A percentile compares a stretch with the other conserved stretches of the same genome.
Evolutionary conservation across 768 basidiomycete genomes (phyloP).

Genomic region (Butyriboletus loyo): DNA sequence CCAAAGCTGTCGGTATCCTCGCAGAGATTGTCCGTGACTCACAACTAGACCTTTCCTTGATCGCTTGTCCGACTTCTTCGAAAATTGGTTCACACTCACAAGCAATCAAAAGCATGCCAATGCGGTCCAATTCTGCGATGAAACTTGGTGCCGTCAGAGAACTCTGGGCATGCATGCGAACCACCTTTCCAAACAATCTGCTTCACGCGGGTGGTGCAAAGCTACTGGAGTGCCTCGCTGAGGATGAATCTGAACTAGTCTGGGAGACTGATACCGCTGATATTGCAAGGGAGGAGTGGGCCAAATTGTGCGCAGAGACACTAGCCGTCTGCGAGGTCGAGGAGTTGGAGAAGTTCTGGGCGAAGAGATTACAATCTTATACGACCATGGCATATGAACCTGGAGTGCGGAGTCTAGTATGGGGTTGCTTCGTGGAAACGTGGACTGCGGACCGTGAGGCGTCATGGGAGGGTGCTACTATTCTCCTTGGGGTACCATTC

Average conservation of each 20-base stretch:
- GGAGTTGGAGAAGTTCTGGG: constrained; percentile 55
- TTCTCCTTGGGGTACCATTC: constrained; percentile 61
- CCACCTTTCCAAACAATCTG: constrained; percentile 39
- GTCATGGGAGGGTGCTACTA: constrained; percentile 52
- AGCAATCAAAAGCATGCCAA: constrained; percentile 1
- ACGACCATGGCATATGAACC: constrained; percentile 32
- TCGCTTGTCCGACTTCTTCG: constrained; percentile 18
- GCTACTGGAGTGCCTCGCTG: constrained; percentile 48
- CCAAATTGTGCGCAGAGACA: constrained; percentile 54
- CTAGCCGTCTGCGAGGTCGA: constrained; percentile 45
- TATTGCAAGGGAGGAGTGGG: constrained; percentile 55
- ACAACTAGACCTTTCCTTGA: constrained; percentile 40
- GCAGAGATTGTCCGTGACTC: constrained; percentile 47
- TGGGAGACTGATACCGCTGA: constrained; percentile 42
- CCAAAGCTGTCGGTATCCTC: constrained; percentile 42
- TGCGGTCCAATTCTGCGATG: constrained; percentile 42
- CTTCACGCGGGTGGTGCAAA: constrained; percentile 44
- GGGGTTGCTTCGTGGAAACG: constrained; percentile 52
- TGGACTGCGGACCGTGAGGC: constrained; percentile 50
- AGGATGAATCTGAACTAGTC: constrained; percentile 45
- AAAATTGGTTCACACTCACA: constrained; percentile 3
- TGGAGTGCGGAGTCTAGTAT: constrained; percentile 48
- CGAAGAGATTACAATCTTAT: constrained; percentile 20
- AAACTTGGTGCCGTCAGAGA: constrained; percentile 56
- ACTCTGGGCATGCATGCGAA: constrained; percentile 53